phyloP scores from a whole-genome alignment of 305 asterid genomes.

The Lippia alba region DNA sequence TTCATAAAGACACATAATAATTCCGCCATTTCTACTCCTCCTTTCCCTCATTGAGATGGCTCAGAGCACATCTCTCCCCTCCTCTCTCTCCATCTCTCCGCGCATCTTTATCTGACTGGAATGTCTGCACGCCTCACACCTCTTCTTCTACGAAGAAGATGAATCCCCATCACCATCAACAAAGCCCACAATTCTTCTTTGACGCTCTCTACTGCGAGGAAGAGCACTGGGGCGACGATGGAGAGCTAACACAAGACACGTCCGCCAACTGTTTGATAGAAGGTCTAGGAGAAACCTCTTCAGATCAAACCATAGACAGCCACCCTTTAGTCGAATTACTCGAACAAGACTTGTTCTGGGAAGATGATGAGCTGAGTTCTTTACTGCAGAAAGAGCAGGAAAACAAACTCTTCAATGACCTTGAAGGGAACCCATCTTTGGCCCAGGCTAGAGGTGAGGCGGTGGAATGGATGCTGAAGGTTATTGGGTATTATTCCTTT shows the following conservation, averaged over 20 bases:
- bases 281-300: slow-evolving; percentile 3
- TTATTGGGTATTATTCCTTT: slow-evolving; percentile 56
- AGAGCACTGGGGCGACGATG: slow-evolving; percentile 36
- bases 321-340: slow-evolving; percentile 21
- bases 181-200: slow-evolving; percentile 13
- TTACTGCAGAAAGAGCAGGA: slow-evolving; percentile 64
- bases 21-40: slow-evolving; percentile 34
- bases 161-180: slow-evolving; percentile 34
- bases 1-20: slow-evolving; percentile 30
- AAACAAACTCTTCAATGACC: slow-evolving; percentile 27
- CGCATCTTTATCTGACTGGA: slow-evolving; percentile 39
- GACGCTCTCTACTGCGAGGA: slow-evolving; percentile 44
- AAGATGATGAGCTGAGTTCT: slow-evolving; percentile 44
- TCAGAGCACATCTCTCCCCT: slow-evolving; percentile 38
- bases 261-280: background rate
- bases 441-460: slow-evolving; percentile 56
- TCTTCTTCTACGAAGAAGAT: slow-evolving; percentile 41
- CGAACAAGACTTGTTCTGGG: slow-evolving; percentile 45
- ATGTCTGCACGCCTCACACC: slow-evolving; percentile 32
- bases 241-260: background rate
- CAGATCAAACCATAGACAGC: background rate
- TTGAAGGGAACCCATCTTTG: slow-evolving; percentile 39
- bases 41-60: slow-evolving; percentile 41
- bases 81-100: slow-evolving; percentile 33
- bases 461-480: slow-evolving; percentile 73